Conservation (phyloP, 1,284 basidiomycete genomes). For the Erythrobasidium hasegawianum region DNA sequence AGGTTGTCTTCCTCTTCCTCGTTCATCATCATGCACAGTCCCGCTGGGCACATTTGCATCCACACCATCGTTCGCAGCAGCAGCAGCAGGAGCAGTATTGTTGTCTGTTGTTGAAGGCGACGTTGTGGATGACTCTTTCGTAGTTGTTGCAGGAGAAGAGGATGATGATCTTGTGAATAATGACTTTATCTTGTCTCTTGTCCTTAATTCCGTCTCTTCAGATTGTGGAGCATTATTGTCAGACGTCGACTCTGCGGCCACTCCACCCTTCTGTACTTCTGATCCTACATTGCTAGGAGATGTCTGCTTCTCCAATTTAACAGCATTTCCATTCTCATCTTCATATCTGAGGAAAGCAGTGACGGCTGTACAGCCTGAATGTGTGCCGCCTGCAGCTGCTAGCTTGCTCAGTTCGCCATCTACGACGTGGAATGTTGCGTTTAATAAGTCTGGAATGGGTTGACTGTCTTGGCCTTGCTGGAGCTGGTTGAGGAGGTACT, state of each 20-base stretch:
- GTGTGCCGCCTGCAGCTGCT: constrained; percentile 81
- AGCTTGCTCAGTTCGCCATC: constrained; percentile 76
- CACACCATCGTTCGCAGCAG: not conserved
- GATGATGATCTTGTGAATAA: not conserved
- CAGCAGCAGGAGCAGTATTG: too few relatives aligned
- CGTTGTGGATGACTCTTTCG: not conserved
- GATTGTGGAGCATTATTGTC: too few relatives aligned
- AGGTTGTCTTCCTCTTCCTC: not conserved
- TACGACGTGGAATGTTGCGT: constrained; percentile 87
- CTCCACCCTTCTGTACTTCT: constrained; percentile 20
- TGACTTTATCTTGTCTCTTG: not conserved
- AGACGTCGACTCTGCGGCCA: constrained; percentile 4
- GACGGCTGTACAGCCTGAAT: constrained; percentile 95
- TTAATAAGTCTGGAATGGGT: constrained; percentile 81
- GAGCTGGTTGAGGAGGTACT: constrained; percentile 60
- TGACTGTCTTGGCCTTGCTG: constrained; percentile 52
- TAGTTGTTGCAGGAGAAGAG: not conserved
- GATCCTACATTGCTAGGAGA: constrained; percentile 13
- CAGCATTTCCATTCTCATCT: constrained; percentile 54
- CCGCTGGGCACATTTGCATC: too few relatives aligned
- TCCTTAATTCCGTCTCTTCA: constrained; percentile 4
- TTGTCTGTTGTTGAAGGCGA: not conserved
- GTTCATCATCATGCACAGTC: too few relatives aligned
- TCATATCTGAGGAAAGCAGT: constrained; percentile 96
- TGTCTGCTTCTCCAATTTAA: constrained; percentile 13